These are phyloP conservation scores for Metschnikowia dekortorum DNA, from an alignment of 805 yeast genomes.

Conservation along the genomic window DNA sequence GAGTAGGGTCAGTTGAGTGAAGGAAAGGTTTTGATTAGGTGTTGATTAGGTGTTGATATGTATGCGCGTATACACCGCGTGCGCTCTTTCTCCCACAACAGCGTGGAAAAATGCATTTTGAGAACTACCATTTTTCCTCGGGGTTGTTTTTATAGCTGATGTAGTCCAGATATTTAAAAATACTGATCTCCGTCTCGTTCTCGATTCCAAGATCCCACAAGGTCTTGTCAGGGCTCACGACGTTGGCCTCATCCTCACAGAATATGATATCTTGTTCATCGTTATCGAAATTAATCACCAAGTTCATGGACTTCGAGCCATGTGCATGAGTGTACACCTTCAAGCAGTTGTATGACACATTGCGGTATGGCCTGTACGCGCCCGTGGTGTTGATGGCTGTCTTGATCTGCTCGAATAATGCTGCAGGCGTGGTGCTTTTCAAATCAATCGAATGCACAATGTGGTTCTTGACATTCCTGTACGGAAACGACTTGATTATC, in stretches of 20 bases:
- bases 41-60: slow-evolving; percentile 1
- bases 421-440: slow-evolving; percentile 58
- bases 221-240: slow-evolving; percentile 13
- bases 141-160: slow-evolving; percentile 72
- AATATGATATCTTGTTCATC: slow-evolving; percentile 62
- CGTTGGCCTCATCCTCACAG: slow-evolving; percentile 17
- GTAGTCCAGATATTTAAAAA: slow-evolving; percentile 70
- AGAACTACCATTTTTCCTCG: slow-evolving; percentile 75
- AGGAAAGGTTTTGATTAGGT: background rate
- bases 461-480: slow-evolving; percentile 78
- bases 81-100: background rate
- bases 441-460: slow-evolving; percentile 69
- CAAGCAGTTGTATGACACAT: slow-evolving; percentile 64
- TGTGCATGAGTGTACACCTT: slow-evolving; percentile 94
- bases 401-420: slow-evolving; percentile 51
- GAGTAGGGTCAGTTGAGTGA: background rate
- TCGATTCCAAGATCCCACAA: slow-evolving; percentile 45
- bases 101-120: background rate
- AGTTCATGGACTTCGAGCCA: slow-evolving; percentile 87
- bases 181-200: slow-evolving; percentile 88
- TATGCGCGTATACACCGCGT: background rate
- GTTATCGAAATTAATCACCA: slow-evolving; percentile 85
- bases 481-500: slow-evolving; percentile 86
- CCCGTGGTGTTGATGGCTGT: slow-evolving; percentile 52
- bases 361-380: slow-evolving; percentile 77